These are phyloP conservation scores for Ceratopteris richardii DNA, from an alignment of 75 land plant genomes.

Conservation along the genomic window DNA sequence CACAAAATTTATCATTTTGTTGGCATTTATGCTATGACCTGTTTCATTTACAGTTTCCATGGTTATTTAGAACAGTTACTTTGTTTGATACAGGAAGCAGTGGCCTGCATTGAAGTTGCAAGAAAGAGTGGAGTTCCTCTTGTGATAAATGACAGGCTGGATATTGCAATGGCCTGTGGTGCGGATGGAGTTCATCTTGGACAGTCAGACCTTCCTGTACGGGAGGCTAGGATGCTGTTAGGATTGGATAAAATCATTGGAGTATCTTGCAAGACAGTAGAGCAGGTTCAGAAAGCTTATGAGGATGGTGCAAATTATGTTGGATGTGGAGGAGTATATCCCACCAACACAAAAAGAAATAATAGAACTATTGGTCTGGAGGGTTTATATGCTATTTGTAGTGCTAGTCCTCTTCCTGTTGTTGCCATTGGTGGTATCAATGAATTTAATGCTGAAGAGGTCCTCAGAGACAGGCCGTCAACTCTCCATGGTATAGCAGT, in stretches of 20 bases:
- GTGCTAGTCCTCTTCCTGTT: constrained; percentile 67
- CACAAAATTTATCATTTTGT: too few relatives aligned
- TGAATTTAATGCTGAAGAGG: constrained; percentile 41
- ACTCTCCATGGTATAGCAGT: constrained; percentile 79
- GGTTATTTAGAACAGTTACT: too few relatives aligned
- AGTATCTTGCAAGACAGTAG: constrained; percentile 79
- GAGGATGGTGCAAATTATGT: constrained; percentile 81
- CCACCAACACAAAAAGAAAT: constrained; percentile 75
- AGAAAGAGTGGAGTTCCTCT: constrained; percentile 23
- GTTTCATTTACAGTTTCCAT: too few relatives aligned
- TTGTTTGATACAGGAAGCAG: background rate
- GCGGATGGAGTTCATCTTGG: constrained; percentile 46
- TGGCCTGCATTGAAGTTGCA: constrained; percentile 47
- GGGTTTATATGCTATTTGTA: constrained; percentile 57
- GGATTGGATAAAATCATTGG: constrained; percentile 36
- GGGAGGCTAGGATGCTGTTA: constrained; percentile 16
- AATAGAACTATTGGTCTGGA: constrained; percentile 70
- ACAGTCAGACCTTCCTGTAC: constrained; percentile 30
- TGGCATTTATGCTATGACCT: too few relatives aligned
- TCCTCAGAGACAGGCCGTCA: constrained; percentile 45
- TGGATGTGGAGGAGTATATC: constrained; percentile 83
- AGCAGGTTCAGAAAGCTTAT: constrained; percentile 74
- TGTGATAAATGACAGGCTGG: constrained; percentile 34
- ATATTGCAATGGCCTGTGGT: constrained; percentile 31
- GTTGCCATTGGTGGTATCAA: constrained; percentile 89